Base-by-base conservation (phyloP, 441 rosid species). In the Brassica balearica region DNA sequence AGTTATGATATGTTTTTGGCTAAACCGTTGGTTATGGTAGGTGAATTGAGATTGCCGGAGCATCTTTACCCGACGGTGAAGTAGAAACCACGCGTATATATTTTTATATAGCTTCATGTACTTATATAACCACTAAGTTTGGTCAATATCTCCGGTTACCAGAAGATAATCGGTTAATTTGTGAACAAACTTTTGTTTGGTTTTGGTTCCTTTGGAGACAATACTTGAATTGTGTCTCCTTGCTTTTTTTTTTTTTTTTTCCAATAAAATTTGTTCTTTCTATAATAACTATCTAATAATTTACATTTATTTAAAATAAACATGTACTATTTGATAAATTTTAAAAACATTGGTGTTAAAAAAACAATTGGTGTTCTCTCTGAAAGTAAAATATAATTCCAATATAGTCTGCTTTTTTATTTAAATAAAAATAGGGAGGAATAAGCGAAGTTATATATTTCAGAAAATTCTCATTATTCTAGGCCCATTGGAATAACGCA, bases 21-120 rank as follows among this genome's bases (percentile, higher is more conserved):
- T 20, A 82, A 82, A 23, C 85, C 85, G 0, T 78, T 82, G 82
- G 65, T 68, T 65, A 77, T 77, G 67, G 32, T 67, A 2, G 85
- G 80, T 53, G 76, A 82, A 32, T 36, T 72, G 19, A 74, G 85
- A 11, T 72, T 82, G 63, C 75, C 85, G 9, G 73, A 67, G 14
- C 77, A 78, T 78, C 73, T 78, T 65, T 78, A 78, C 56, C 81
- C 81, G 36, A 34, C 62, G 75, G 76, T 71, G 34, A 71, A 73
- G 55, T 80, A 43, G 53, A 43, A 43, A 43, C 14, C 48, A 41
- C 48, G 73, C 55, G 76, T 68, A 73, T 53, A 68, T 38, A 56
- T 27, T 25, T 19, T 59, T 22, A 51, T 68, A 51, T 27, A 25
- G 14, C 38, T 72, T 53, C 41, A 55, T 65, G 65, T 20, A 19